Percentiles rank a stretch among this genome's conserved stretches.
Evolutionary conservation across 2,329 filamentous ascomycete species (phyloP).

Genomic region (Colletotrichum limetticola): DNA sequence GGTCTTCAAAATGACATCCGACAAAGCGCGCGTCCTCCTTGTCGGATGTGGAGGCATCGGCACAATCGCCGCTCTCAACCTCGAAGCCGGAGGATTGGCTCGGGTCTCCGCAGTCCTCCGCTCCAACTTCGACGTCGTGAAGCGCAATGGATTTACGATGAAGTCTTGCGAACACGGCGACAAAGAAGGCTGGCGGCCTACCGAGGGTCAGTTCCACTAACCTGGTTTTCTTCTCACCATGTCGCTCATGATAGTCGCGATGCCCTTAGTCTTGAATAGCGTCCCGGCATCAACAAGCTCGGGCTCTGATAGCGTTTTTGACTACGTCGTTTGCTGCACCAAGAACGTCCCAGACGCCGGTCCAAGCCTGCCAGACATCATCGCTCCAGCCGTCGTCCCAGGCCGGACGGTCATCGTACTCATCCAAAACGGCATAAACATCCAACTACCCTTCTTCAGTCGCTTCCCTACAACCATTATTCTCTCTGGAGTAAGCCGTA

Average conservation of each 20-base stretch:
- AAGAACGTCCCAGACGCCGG: conserved; percentile 68
- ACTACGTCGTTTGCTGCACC: conserved; percentile 67
- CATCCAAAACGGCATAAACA: conserved; percentile 73
- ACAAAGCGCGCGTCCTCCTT: conserved; percentile 57
- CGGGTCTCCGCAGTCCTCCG: conserved; percentile 64
- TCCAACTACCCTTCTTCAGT: conserved; percentile 63
- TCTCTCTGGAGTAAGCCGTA: conserved; percentile 63
- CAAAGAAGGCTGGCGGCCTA: conserved; percentile 60
- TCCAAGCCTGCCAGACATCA: conserved; percentile 59
- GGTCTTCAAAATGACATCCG: neutral
- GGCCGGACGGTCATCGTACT: conserved; percentile 64
- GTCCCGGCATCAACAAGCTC: conserved; percentile 33
- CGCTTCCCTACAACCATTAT: conserved; percentile 63
- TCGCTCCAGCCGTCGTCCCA: conserved; percentile 61
- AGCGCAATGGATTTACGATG: conserved; percentile 61
- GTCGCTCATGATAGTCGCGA: neutral
- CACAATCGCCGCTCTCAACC: conserved; percentile 64
- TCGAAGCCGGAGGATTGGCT: conserved; percentile 62
- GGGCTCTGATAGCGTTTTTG: conserved; percentile 46
- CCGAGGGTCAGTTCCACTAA: conserved; percentile 43
- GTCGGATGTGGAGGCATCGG: conserved; percentile 67
- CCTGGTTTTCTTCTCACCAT: neutral
- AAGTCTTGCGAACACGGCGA: conserved; percentile 65
- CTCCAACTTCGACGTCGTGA: conserved; percentile 64
- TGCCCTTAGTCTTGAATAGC: conserved; percentile 2